Conservation (phyloP, 2,329 filamentous ascomycete genomes). For the Alternaria gansuensis region DNA sequence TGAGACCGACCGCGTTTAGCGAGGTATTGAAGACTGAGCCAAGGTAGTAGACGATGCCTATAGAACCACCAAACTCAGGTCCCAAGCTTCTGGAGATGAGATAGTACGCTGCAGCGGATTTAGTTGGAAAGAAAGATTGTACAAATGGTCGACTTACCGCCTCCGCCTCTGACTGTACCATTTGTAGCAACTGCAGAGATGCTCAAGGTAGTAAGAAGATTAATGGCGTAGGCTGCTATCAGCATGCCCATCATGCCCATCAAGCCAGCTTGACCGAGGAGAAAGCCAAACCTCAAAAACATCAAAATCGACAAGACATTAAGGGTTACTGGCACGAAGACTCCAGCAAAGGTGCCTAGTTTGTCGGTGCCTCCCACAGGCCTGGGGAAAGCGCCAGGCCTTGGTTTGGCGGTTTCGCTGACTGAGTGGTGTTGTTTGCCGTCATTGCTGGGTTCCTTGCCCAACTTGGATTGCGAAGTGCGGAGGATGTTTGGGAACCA, state of each 20-base stretch:
- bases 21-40: constrained; percentile 84
- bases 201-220: constrained; percentile 84
- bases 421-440: constrained; percentile 38
- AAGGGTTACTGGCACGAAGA: constrained; percentile 87
- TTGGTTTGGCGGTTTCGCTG: constrained; percentile 40
- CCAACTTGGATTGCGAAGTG: constrained; percentile 22
- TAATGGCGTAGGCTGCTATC: constrained; percentile 77
- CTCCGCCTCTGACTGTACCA: constrained; percentile 85
- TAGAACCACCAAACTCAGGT: constrained; percentile 88
- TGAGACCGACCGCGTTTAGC: constrained; percentile 84
- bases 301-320: constrained; percentile 92
- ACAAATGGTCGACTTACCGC: constrained; percentile 43
- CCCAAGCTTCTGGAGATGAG: constrained; percentile 85
- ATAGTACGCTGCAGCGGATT: constrained; percentile 70
- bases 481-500: constrained; percentile 40
- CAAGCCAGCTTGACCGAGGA: constrained; percentile 81
- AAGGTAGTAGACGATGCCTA: constrained; percentile 88
- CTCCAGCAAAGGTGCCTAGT: constrained; percentile 70
- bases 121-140: not conserved
- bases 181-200: constrained; percentile 90
- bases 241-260: constrained; percentile 82
- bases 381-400: constrained; percentile 52
- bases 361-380: constrained; percentile 63
- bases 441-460: constrained; percentile 18
- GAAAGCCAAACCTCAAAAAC: constrained; percentile 88